Base-by-base conservation (phyloP, 305 asterid genomes). In the Euphrasia arctica region DNA sequence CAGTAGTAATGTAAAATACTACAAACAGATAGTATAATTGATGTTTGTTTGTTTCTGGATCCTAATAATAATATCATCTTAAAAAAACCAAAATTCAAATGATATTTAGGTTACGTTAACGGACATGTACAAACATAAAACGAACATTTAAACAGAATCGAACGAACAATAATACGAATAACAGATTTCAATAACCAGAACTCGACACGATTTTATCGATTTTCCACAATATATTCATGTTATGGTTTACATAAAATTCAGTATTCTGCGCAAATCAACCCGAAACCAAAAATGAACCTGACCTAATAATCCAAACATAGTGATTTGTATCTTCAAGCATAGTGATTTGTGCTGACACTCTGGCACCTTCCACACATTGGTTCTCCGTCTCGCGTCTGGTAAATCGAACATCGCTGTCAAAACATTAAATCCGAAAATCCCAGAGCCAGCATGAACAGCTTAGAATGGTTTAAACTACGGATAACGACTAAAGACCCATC, bases 381-480 rank as follows among this genome's bases (percentile, higher is more conserved):
- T 36, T n/a, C n/a, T 31, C 56, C 34, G 10, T 55, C 32, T 0
- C n/a, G 18, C 49, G 45, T 47, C 8, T 9, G 18, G 11, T 13
- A 48, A 60, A 18, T 56, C 13, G 57, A 29, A 34, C 41, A 34
- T 34, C 41, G 41, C 9, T 34, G 41, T 66, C 72, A 7, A 1
- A 9, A 34, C 60, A 72, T 52, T 76, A 31, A 82, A 71, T 75
- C 31, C 75, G 0, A 65, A 83, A 80, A 72, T 79, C 12, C 45
- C n/a, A 65, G 47, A 70, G 67, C 66, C 84, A 73, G 84, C 79
- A 78, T 31, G 72, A 76, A 60, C 59, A 9, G 72, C 65, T 65
- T 70, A 83, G 62, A 71, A 22, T 42, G 12, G 69, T 78, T 62
- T 36, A 36, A 61, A 1, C 49, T 9, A 58, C 4, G 34, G 74